phyloP scores from a whole-genome alignment of 108 stramenopile genomes.

The Fistulifera pelliculosa region DNA sequence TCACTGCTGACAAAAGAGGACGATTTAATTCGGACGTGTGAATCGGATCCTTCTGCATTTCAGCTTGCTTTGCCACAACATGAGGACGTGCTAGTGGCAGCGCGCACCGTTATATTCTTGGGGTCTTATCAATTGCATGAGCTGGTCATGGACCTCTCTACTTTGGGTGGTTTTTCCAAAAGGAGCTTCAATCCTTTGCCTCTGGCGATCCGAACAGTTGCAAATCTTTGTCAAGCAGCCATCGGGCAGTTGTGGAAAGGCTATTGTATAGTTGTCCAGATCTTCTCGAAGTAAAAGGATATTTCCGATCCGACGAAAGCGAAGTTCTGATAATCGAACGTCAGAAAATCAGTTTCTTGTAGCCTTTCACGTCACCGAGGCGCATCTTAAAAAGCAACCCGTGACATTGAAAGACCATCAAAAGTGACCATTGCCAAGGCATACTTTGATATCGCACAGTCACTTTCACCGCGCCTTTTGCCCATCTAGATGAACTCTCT shows the following conservation, averaged over 20 bases:
- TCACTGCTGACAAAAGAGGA: constrained; percentile 32
- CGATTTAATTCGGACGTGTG: constrained; percentile 21
- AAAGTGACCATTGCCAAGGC: constrained; percentile 22
- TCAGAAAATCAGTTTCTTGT: constrained; percentile 56
- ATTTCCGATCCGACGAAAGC: constrained; percentile 10
- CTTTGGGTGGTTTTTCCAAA: constrained; percentile 23
- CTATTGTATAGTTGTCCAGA: constrained; percentile 50
- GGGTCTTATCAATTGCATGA: constrained; percentile 39
- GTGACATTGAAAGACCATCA: constrained; percentile 10
- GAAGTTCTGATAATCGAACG: constrained; percentile 59
- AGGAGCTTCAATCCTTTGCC: constrained; percentile 25
- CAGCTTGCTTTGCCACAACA: constrained; percentile 60
- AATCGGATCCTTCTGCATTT: constrained; percentile 47
- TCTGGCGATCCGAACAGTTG: constrained; percentile 12
- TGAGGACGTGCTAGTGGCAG: constrained; percentile 31
- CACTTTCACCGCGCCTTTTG: constrained; percentile 49
- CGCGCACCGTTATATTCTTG: constrained; percentile 37
- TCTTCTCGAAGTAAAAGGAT: constrained; percentile 19
- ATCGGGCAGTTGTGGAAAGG: constrained; percentile 45
- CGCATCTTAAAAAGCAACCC: constrained; percentile 42
- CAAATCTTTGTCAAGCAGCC: constrained; percentile 7
- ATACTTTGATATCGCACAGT: constrained; percentile 24
- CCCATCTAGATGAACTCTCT: constrained; percentile 45
- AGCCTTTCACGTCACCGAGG: constrained; percentile 51
- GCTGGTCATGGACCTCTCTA: constrained; percentile 42